Evolutionary conservation across 2,329 filamentous ascomycete species (phyloP).

Genomic region (Aspergillus quadrilineatus): DNA sequence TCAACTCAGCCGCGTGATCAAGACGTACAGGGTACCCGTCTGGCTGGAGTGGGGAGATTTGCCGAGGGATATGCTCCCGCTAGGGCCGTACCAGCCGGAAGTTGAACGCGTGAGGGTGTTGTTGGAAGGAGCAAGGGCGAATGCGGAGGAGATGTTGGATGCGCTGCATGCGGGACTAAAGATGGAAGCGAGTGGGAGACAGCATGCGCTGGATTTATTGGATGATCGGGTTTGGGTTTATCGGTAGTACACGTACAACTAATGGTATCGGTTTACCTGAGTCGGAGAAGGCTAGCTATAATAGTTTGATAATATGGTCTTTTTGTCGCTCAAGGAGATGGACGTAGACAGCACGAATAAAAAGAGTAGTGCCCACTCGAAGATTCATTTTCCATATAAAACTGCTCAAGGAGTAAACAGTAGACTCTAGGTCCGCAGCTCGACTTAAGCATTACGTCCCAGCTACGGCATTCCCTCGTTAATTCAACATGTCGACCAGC

Average conservation of each 20-base stretch:
- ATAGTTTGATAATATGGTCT: no score
- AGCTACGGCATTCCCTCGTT: no score
- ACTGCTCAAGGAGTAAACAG: no score
- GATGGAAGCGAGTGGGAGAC: constrained; percentile 3
- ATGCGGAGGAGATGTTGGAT: constrained; percentile 6
- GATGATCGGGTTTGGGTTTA: constrained; percentile 15
- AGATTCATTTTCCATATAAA: no score
- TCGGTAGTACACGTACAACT: background rate
- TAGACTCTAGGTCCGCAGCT: no score
- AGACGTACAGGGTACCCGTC: background rate
- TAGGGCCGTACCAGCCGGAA: constrained; percentile 12
- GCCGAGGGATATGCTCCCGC: constrained; percentile 10
- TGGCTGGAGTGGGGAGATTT: constrained; percentile 10
- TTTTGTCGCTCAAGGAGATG: no score
- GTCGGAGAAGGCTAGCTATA: no score
- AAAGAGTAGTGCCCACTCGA: no score
- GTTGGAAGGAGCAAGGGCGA: constrained; percentile 6
- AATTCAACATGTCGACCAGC: no score
- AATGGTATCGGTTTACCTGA: no score
- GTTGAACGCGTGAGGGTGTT: constrained; percentile 10
- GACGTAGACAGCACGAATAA: no score
- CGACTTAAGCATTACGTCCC: no score
- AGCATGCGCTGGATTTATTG: constrained; percentile 11
- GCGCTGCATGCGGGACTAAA: constrained; percentile 2
- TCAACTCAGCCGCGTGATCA: constrained; percentile 7